Evolutionary conservation across 768 basidiomycete genomes (phyloP), one percentile per base, ranked within the genome.

Genomic region (Suillus alpinus): DNA sequence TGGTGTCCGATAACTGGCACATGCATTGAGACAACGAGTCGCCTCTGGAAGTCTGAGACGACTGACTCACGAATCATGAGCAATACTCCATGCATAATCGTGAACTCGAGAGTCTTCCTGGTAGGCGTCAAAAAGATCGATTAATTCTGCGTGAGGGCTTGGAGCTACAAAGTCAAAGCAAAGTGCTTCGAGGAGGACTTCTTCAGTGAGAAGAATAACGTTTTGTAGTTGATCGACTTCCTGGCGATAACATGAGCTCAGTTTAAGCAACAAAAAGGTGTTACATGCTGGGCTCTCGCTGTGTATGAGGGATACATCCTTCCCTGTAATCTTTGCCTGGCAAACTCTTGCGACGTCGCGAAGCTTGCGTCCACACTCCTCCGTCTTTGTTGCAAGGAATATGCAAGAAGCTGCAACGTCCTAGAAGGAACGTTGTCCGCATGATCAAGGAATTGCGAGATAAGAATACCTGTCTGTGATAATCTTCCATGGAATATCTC

Each of bases 311-410:
- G 76, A 73, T 39, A 85, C 77, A 58, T 91, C 87, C 6, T 73
- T 71, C 55, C 81, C 81, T 23, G 77, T 76, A 39, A 87, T 78
- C 75, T 94, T 93, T 39, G 89, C 82, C 67, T 85, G 83, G 65
- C 83, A 87, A 10, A 94, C 83, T 64, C 83, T 82, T 9, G 92
- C 89, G 29, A 94, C 90, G 67, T 94, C 92, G n/a, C 88, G 81
- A 14, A 94, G 81, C 69, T 94, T 94, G 56, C 92, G 80, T 37
- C 90, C 90, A 65, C 90, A 93, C 73, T 94, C 92, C 71, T 94
- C 92, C 1, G 91, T 94, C 73, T 94, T 94, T n/a, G 92, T 92
- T 0, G 92, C 90, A 60, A 94, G 81, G 68, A 94, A 94, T 62
- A 94, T 85, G 71, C 91, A 94, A 4, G 92, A 81, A 13, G 90